A percentile compares a stretch with the other conserved stretches of the same genome.
Evolutionary conservation across 202 grass and related monocot genomes (phyloP).

Genomic region (Brachypodium distachyon): DNA sequence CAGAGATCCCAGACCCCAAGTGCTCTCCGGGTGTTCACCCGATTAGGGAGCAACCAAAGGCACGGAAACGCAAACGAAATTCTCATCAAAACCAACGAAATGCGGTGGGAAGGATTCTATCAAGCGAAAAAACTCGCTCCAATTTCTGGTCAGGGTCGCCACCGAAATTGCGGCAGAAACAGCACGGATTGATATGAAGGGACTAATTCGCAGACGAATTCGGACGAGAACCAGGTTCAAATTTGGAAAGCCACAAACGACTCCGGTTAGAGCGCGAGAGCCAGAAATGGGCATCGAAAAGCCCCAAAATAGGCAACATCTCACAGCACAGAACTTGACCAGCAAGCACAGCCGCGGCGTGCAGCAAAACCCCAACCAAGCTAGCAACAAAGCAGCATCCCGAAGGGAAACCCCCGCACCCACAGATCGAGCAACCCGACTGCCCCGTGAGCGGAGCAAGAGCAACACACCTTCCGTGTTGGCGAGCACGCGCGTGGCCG

Average conservation of each 20-base stretch:
- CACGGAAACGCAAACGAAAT: not conserved
- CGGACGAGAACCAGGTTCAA: not conserved
- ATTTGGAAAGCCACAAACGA: not conserved
- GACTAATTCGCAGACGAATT: not conserved
- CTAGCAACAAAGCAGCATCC: not conserved
- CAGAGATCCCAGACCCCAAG: not conserved
- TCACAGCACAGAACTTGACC: not conserved
- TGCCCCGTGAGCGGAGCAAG: no score
- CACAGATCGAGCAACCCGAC: not conserved
- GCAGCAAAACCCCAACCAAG: not conserved
- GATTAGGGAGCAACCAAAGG: not conserved
- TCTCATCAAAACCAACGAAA: not conserved
- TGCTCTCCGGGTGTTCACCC: not conserved
- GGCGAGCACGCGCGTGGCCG: constrained; percentile 52
- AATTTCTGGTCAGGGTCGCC: not conserved
- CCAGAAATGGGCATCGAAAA: not conserved
- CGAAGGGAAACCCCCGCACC: not conserved
- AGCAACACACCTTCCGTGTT: constrained; percentile 74
- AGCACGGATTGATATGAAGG: no score
- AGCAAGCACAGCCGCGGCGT: not conserved
- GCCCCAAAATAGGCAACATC: not conserved
- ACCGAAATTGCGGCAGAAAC: not conserved
- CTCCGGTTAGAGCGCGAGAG: not conserved
- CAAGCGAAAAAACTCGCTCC: not conserved
- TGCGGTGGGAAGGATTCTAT: no score